These are phyloP conservation scores for Myochromella boudieri DNA, from an alignment of 768 basidiomycete genomes.

Conservation along the genomic window DNA sequence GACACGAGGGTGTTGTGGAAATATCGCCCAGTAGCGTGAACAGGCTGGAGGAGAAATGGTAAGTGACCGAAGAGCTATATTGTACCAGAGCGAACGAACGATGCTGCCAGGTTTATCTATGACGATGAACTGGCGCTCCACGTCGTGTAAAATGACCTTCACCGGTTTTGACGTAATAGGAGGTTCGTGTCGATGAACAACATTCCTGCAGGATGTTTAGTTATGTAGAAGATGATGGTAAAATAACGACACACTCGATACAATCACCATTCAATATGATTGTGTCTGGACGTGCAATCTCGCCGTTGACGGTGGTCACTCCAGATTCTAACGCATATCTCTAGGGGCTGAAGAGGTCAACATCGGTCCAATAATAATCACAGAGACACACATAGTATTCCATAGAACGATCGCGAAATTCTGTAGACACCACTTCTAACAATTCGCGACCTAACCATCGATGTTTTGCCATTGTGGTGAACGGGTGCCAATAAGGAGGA, in stretches of 20 bases:
- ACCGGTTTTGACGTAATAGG: constrained; percentile 86
- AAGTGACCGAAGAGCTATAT: constrained; percentile 6
- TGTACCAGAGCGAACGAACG: constrained; percentile 52
- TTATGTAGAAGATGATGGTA: background rate
- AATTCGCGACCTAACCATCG: constrained; percentile 88
- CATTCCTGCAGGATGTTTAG: constrained; percentile 55
- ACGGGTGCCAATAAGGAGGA: constrained; percentile 90
- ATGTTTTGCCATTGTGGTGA: constrained; percentile 90
- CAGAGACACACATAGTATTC: constrained; percentile 85
- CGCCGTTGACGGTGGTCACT: constrained; percentile 94
- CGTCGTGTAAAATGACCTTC: constrained; percentile 75
- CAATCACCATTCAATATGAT: constrained; percentile 86
- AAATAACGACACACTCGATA: constrained; percentile 65
- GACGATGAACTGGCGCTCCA: constrained; percentile 80
- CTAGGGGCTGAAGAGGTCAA: constrained; percentile 24
- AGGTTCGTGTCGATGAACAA: constrained; percentile 96
- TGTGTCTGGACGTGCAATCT: constrained; percentile 74
- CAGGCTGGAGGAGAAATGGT: constrained; percentile 54
- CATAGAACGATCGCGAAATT: constrained; percentile 91
- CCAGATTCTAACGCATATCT: constrained; percentile 80
- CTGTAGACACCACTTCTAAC: constrained; percentile 89
- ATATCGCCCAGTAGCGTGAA: constrained; percentile 91
- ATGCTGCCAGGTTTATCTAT: constrained; percentile 97
- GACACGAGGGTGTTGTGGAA: constrained; percentile 86
- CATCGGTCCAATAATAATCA: constrained; percentile 1